Percentiles rank a stretch among this genome's conserved stretches.
These are phyloP conservation scores for Dioszegia aurantiaca DNA, from an alignment of 768 basidiomycete genomes.

Conservation along the genomic window DNA sequence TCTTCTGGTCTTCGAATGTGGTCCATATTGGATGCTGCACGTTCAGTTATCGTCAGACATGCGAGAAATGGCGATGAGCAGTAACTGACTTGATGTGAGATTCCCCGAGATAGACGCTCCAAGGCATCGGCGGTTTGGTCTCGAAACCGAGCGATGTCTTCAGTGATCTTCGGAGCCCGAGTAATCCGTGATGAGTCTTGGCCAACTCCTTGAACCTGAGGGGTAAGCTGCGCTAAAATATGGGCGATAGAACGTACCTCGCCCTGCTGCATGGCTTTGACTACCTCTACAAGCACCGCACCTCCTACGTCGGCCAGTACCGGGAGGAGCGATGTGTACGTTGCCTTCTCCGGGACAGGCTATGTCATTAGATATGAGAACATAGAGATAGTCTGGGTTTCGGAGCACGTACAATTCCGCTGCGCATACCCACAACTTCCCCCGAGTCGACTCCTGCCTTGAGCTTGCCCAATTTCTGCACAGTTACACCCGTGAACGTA, in stretches of 20 bases:
- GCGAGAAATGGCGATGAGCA: not conserved
- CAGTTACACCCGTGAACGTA: slow-evolving; percentile 70
- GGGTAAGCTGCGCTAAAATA: slow-evolving; percentile 54
- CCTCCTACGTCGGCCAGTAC: slow-evolving; percentile 66
- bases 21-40: slow-evolving; percentile 38
- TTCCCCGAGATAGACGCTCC: slow-evolving; percentile 61
- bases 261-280: slow-evolving; percentile 64
- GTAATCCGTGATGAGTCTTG: slow-evolving; percentile 57
- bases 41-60: slow-evolving; percentile 50
- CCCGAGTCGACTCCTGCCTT: slow-evolving; percentile 78
- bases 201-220: slow-evolving; percentile 30
- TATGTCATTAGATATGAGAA: not conserved
- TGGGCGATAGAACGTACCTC: slow-evolving; percentile 53
- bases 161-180: slow-evolving; percentile 63
- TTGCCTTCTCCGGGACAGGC: slow-evolving; percentile 56
- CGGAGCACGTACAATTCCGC: slow-evolving; percentile 58
- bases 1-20: slow-evolving; percentile 46
- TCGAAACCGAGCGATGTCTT: slow-evolving; percentile 59
- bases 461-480: slow-evolving; percentile 62
- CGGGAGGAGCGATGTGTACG: slow-evolving; percentile 62
- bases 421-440: slow-evolving; percentile 60
- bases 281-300: slow-evolving; percentile 65
- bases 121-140: slow-evolving; percentile 64
- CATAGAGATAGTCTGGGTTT: too few species aligned
- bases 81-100: slow-evolving; percentile 64